Evolutionary conservation across 129 eudicot genomes (phyloP).

Genomic region (Apium graveolens): DNA sequence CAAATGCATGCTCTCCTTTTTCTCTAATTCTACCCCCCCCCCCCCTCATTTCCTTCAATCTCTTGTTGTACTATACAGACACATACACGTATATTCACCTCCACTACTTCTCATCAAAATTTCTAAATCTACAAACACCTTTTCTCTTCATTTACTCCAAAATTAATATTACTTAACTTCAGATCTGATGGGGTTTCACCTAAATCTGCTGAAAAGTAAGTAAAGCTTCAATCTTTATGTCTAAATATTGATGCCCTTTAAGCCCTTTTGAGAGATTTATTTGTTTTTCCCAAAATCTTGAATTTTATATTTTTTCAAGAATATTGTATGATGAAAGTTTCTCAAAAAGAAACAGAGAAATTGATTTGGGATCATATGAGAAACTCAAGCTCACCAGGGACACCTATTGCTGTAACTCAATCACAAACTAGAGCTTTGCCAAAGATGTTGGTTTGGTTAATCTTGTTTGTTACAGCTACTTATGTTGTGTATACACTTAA

Average conservation of each 20-base stretch:
- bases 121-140: background rate
- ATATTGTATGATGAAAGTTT: slow-evolving; percentile 6
- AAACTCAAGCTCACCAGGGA: slow-evolving; percentile 2
- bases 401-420: background rate
- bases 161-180: background rate
- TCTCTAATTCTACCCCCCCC: background rate
- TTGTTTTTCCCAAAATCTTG: background rate
- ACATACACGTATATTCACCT: background rate
- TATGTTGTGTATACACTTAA: slow-evolving; percentile 6
- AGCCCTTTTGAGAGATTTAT: background rate
- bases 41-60: background rate
- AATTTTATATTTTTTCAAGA: background rate
- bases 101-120: background rate
- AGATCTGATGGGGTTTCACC: slow-evolving; percentile 11
- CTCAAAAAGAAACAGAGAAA: slow-evolving; percentile 13
- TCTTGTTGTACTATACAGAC: background rate
- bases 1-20: background rate
- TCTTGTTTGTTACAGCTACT: slow-evolving; percentile 8
- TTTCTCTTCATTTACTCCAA: background rate
- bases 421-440: slow-evolving; percentile 5
- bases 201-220: background rate
- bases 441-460: slow-evolving; percentile 1
- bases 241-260: background rate
- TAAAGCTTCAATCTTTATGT: slow-evolving; percentile 9
- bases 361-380: slow-evolving; percentile 15